Percentiles rank a stretch among this genome's conserved stretches.
These are phyloP conservation scores for Lichtheimia ornata DNA, from an alignment of 371 early-diverging fungal genomes.

Conservation along the genomic window DNA sequence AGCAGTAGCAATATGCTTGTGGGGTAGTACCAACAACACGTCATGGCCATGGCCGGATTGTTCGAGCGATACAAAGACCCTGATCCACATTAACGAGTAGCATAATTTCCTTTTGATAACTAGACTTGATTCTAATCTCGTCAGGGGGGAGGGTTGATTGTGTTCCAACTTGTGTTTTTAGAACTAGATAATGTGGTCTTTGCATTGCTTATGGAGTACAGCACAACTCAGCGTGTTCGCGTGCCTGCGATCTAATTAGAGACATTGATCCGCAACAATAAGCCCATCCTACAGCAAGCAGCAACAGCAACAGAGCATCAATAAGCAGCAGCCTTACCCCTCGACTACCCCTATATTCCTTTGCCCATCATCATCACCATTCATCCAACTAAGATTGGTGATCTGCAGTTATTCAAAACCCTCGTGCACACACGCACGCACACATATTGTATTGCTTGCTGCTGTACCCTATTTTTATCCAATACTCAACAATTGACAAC, in stretches of 20 bases:
- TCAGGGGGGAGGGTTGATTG: not conserved
- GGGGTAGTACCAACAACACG: too few species aligned
- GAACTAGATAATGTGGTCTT: constrained; percentile 3
- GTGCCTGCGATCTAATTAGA: constrained; percentile 5
- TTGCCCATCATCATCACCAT: not conserved
- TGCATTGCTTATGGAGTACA: not conserved
- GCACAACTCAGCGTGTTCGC: not conserved
- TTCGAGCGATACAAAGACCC: too few species aligned
- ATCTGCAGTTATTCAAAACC: too few species aligned
- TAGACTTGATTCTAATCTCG: too few species aligned
- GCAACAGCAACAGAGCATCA: not conserved
- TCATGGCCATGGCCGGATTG: too few species aligned
- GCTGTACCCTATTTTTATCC: too few species aligned
- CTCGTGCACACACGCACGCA: too few species aligned
- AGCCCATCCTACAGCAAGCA: too few species aligned
- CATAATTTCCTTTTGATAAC: not conserved
- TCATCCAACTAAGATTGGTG: too few species aligned
- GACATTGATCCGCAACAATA: constrained; percentile 1
- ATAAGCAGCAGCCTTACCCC: not conserved
- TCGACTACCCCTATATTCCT: not conserved
- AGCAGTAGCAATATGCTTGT: too few species aligned
- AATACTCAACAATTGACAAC: too few species aligned
- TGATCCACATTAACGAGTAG: not conserved
- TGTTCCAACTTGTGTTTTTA: not conserved
- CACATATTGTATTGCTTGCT: too few species aligned